Evolutionary conservation across 2,329 filamentous ascomycete species (phyloP).

Genomic region (Ascomycota sp.): DNA sequence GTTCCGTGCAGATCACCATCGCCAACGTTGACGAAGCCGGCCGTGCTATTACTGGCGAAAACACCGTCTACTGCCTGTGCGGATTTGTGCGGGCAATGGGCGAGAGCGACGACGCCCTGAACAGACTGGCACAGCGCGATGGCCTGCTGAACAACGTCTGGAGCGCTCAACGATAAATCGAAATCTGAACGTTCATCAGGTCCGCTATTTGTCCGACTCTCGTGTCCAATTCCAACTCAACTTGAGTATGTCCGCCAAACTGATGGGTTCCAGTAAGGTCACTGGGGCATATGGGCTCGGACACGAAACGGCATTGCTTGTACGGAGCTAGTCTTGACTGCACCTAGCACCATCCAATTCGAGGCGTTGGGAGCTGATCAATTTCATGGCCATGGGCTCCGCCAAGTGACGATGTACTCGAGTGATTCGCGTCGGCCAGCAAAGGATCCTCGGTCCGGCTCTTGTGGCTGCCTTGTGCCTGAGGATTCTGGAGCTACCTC

Average conservation of each 20-base stretch:
- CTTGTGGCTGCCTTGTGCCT: slow-evolving; percentile 16
- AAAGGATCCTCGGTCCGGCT: slow-evolving; percentile 29
- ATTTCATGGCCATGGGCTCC: not conserved
- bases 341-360: slow-evolving; percentile 22
- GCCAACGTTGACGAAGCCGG: slow-evolving; percentile 99
- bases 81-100: slow-evolving; percentile 95
- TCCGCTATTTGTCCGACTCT: not conserved
- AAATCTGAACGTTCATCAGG: slow-evolving; percentile 2
- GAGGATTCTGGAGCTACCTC: slow-evolving; percentile 32
- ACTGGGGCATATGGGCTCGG: slow-evolving; percentile 9
- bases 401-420: slow-evolving; percentile 7
- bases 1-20: slow-evolving; percentile 87
- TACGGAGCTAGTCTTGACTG: slow-evolving; percentile 21
- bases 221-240: not conserved
- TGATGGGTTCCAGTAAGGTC: too few species aligned
- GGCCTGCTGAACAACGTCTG: slow-evolving; percentile 94
- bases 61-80: slow-evolving; percentile 90
- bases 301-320: slow-evolving; percentile 15
- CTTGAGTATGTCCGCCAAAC: too few species aligned
- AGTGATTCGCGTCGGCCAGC: slow-evolving; percentile 22
- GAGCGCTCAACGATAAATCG: slow-evolving; percentile 45
- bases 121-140: slow-evolving; percentile 87
- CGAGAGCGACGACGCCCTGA: slow-evolving; percentile 90
- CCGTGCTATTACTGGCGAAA: slow-evolving; percentile 78
- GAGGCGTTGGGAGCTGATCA: slow-evolving; percentile 14